Evolutionary conservation across 2,329 filamentous ascomycete genomes (phyloP), one percentile per base, ranked within the genome.

Genomic region (Xylariomycetidae sp.): DNA sequence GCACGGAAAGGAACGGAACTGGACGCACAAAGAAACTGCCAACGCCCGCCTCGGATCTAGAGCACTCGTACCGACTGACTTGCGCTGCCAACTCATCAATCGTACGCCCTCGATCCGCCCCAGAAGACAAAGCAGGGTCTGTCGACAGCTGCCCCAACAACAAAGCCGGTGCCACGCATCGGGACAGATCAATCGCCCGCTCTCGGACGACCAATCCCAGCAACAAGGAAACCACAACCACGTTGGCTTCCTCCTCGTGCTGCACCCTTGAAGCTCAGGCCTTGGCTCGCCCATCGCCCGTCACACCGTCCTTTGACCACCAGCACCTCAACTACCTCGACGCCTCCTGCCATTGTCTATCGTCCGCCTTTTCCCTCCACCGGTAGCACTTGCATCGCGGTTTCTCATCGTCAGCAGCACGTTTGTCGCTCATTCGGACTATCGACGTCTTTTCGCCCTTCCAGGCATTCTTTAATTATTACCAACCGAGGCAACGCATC

Each of bases 351-450:
- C 16, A 25, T 23, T 41, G 28, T 31, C 39, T 37, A 32, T 38
- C 39, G 31, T 41, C 35, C 31, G 39, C 27, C 35, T 39, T 32
- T 18, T 31, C 19, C 37, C 35, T 34, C 35, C 34, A 28, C 40
- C 38, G 35, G 22, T 40, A n/a, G n/a, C n/a, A n/a, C n/a, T n/a
- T n/a, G n/a, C n/a, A n/a, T n/a, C n/a, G n/a, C n/a, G 39, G 35
- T 41, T 43, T 37, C 37, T 38, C 32, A 37, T 34, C 40, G 40
- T 48, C 37, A 30, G 43, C 40, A 38, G 32, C 37, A 19, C 30
- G 35, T 13, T 29, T 37, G 39, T 50, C 46, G 40, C 43, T 54
- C 49, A 47, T 52, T 54, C 50, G 37, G 46, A 46, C 45, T 40
- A 42, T 29, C 34, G 33, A 31, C 25, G 37, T 38, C 22, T 32